Evolutionary conservation across 768 basidiomycete genomes (phyloP).

Genomic region (Amanita pallidorosea): DNA sequence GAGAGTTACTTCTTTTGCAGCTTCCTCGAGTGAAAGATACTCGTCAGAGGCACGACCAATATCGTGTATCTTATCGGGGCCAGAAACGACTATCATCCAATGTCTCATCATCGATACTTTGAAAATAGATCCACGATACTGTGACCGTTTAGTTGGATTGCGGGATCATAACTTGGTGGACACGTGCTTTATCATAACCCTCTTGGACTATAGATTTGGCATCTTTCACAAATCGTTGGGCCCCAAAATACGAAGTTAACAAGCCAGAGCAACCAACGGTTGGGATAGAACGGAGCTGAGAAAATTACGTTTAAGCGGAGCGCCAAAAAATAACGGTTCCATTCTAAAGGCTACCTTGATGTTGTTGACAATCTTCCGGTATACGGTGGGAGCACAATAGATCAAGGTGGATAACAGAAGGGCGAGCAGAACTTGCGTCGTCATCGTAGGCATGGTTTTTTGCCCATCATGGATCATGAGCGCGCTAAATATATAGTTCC

Average conservation of each 20-base stretch:
- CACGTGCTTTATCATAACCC: constrained; percentile 20
- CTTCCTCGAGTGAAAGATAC: constrained; percentile 28
- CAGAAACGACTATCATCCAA: constrained; percentile 36
- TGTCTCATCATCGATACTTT: constrained; percentile 30
- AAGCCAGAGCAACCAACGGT: neutral
- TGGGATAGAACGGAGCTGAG: neutral
- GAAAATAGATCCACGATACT: constrained; percentile 22
- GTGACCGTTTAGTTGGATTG: neutral
- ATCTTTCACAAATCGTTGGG: constrained; percentile 12
- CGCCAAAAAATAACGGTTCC: too few species aligned
- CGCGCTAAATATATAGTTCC: too few species aligned
- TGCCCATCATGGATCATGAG: too few species aligned
- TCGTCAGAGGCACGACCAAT: constrained; percentile 34
- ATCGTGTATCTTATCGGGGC: constrained; percentile 28
- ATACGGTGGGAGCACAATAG: too few species aligned
- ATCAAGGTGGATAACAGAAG: too few species aligned
- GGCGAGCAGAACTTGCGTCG: too few species aligned
- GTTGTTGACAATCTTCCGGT: too few species aligned
- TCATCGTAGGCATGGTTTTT: too few species aligned
- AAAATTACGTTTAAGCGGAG: neutral
- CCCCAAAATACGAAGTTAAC: neutral
- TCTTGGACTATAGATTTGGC: constrained; percentile 17
- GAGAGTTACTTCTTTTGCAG: constrained; percentile 15
- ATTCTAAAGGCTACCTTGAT: too few species aligned
- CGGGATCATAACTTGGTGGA: neutral